Evolutionary conservation across 1,139 yeast species (phyloP), one percentile per base, ranked within the genome.

Genomic region (Dujonia santamariae): DNA sequence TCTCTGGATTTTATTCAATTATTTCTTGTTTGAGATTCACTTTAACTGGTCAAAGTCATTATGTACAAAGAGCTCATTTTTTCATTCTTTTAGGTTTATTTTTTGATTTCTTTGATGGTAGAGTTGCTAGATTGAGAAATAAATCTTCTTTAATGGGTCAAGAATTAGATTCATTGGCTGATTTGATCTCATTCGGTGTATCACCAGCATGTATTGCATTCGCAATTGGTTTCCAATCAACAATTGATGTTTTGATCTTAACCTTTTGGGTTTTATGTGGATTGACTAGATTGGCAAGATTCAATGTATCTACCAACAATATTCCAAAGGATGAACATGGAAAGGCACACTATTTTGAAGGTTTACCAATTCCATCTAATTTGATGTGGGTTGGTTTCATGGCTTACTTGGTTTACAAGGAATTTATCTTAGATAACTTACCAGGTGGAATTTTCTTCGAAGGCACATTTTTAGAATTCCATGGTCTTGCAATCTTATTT

Each of bases 61-160:
- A 87, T 59, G 81, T 87, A 24, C 88, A 84, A 62, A 73, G 96
- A 48, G 96, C 97, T 3, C 92, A 88, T 63, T 80, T 84, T 46
- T 85, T 90, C 59, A 86, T 87, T 30, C 74, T 86, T 14, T 68
- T 90, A 48, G 98, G 98, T 5, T 76, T 90, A 51, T 87, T 92
- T 54, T 90, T 90, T 57, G 98, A 92, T 60, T 88, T 92, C 56
- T 84, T 92, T 56, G 98, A 92, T 56, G 98, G 98, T 19, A 79
- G 96, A 51, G 98, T 92, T 7, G 98, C 98, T 4, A 75, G 98
- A 50, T 75, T 92, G 66, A 78, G 97, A 63, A 84, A 88, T 59
- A 87, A 92, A 63, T 78, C 96, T 3, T 83, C 95, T 17, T 71
- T 92, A 38, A 86, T 94, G 87, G 98, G 98, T 40, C 97, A 92